Base-by-base conservation (phyloP, 2,329 filamentous ascomycete genomes). In the Helotiales sp. region DNA sequence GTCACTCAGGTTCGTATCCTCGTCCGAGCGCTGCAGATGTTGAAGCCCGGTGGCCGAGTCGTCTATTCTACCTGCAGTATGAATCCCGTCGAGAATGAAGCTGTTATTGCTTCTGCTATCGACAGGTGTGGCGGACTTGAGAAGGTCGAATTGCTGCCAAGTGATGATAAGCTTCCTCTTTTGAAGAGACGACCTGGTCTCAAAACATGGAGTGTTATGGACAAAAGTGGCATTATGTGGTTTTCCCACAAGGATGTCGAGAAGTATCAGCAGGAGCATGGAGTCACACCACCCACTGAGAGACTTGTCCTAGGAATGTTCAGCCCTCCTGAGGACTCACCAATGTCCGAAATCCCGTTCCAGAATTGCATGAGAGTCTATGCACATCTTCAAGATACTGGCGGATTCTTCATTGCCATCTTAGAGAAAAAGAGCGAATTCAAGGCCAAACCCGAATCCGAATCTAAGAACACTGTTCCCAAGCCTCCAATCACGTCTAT, bases 31-130 rank as follows among this genome's bases (percentile, higher is more conserved):
- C 81, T 99, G 52, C 93, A 98, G 76, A 91, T 99, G 86, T 84
- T 99, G 65, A 98, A 97, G 79, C 89, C 91, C 55, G 93, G 95
- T 38, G 95, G 95, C 52, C 86, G 93, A 62, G 90, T 98, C 27
- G 93, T 99, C 52, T 99, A 98, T 77, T 98, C 93, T 2, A 99
- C 95, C 19, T 99, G 95, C 81, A 97, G 92, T 74, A 91, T 99
- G 90, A 99, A 99, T 76, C 95, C 95, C 0, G 86, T 98, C 27
- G 95, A 99, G 78, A 96, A 99, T 70, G 95, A 99, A 76, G 88
- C 95, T 6, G 92, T 98, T 15, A 80, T 99, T 59, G 86, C 90
- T 1, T 88, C 89, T 25, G 95, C 95, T 10, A 93, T 99, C 66
- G 89, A 92, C 67, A 84, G 93, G 56, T 98, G 93, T 69, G 95